Base-by-base conservation (phyloP, 2,329 filamentous ascomycete genomes). In the Colletotrichum sp. region DNA sequence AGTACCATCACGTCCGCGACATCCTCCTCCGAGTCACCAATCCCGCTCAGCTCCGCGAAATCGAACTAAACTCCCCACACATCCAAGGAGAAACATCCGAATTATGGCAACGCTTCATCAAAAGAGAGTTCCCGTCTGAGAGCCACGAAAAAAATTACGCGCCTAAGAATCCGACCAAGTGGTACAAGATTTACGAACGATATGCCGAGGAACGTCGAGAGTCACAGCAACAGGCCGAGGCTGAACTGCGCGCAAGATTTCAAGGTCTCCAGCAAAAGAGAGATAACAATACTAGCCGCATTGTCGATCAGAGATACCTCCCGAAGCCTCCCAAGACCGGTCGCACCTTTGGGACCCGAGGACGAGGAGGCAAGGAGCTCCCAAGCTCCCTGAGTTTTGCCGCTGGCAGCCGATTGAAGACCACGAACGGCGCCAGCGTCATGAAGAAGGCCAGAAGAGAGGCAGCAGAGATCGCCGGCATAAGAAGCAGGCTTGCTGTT, bases 81-180 rank as follows among this genome's bases (percentile, higher is more conserved):
- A 89, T 98, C 68, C 88, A 91, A 76, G 92, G 92, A 49, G 88
- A 94, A 72, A 93, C 93, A 52, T 89, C 87, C 24, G 94, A 96
- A 79, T 87, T 96, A 77, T 98, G 96, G 96, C 85, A 92, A 57
- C 90, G 91, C 32, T 91, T 98, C 81, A 97, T 99, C 83, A 90
- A 91, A 68, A 91, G 92, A 64, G 93, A 98, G 80, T 95, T 98
- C 77, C 92, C 92, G 3, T 86, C 91, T 72, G 93, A 92, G 83
- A 85, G 86, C 78, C 88, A 92, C 57, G 86, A 87, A 62, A 92
- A 94, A 81, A 90, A 91, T 30, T 91, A 93, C 79, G 87, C 91
- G 28, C 94, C 95, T 1, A 89, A 89, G 71, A 90, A 95, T 77
- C 91, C 93, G 0, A 87, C 88, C 44, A 92, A 92, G 76, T 98